Percentiles rank a stretch among this genome's conserved stretches.
phyloP scores from a whole-genome alignment of 1,284 basidiomycete genomes.

The Melanopsichium pennsylvanicum region DNA sequence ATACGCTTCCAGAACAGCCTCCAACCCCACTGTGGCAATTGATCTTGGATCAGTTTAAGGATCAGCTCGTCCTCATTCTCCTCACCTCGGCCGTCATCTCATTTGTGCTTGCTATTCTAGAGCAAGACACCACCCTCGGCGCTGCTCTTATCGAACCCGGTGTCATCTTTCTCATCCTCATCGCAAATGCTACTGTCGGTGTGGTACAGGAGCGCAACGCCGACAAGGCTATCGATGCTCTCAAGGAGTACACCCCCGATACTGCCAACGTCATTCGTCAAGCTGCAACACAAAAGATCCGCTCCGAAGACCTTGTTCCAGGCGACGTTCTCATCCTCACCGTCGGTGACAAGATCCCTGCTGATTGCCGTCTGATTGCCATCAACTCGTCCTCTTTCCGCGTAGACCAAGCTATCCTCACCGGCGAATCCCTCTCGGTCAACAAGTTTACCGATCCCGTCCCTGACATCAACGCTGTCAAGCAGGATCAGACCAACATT shows the following conservation, averaged over 20 bases:
- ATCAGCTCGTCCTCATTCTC: constrained; percentile 64
- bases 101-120: constrained; percentile 60
- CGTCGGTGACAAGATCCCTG: constrained; percentile 65
- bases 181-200: constrained; percentile 64
- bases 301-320: constrained; percentile 59
- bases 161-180: constrained; percentile 65
- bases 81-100: constrained; percentile 63
- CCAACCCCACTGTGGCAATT: constrained; percentile 90
- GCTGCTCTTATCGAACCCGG: constrained; percentile 63
- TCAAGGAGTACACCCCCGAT: constrained; percentile 63
- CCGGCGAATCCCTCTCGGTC: constrained; percentile 62
- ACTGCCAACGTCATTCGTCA: constrained; percentile 57
- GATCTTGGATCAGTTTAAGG: constrained; percentile 90
- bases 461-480: constrained; percentile 55
- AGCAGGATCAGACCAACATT: constrained; percentile 65
- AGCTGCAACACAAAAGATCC: constrained; percentile 41
- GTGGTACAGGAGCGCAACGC: constrained; percentile 65
- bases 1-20: constrained; percentile 81
- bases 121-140: constrained; percentile 58
- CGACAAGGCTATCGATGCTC: constrained; percentile 64
- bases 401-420: constrained; percentile 64
- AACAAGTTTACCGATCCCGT: constrained; percentile 58
- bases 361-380: constrained; percentile 61
- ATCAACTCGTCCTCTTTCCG: constrained; percentile 60
- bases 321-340: constrained; percentile 62